Evolutionary conservation across 306 rosid genomes (phyloP).

Genomic region (Cucurbita moschata): DNA sequence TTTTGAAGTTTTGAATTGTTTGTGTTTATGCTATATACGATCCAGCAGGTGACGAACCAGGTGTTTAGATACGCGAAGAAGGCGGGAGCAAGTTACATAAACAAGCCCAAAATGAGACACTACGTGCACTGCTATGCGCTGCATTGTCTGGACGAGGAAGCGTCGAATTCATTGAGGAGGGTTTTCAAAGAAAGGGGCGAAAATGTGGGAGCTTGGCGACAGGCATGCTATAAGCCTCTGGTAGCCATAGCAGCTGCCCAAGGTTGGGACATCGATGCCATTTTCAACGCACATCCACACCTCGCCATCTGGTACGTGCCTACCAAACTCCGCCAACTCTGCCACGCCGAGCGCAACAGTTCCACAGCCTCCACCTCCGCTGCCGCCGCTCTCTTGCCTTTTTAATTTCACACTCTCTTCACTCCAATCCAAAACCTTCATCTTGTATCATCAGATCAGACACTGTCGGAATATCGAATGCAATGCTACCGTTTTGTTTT

Average conservation of each 20-base stretch:
- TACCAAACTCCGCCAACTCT: constrained; percentile 85
- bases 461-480: not conserved
- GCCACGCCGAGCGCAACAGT: constrained; percentile 59
- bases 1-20: not conserved
- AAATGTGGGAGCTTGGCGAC: constrained; percentile 84
- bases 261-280: constrained; percentile 92
- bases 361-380: constrained; percentile 48
- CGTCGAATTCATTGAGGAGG: constrained; percentile 50
- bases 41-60: constrained; percentile 68
- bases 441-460: no score
- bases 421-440: no score
- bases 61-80: constrained; percentile 78
- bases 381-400: constrained; percentile 27
- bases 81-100: constrained; percentile 85
- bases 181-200: constrained; percentile 67
- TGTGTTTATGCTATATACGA: not conserved
- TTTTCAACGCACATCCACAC: constrained; percentile 67
- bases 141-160: constrained; percentile 74
- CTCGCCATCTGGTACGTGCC: constrained; percentile 91
- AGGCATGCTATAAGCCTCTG: constrained; percentile 71
- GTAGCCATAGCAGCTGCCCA: constrained; percentile 61
- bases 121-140: constrained; percentile 90
- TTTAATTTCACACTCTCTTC: not conserved
- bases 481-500: not conserved
- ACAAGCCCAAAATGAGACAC: constrained; percentile 98